Conservation (phyloP, 306 rosid species). For the Mimosa bimucronata region DNA sequence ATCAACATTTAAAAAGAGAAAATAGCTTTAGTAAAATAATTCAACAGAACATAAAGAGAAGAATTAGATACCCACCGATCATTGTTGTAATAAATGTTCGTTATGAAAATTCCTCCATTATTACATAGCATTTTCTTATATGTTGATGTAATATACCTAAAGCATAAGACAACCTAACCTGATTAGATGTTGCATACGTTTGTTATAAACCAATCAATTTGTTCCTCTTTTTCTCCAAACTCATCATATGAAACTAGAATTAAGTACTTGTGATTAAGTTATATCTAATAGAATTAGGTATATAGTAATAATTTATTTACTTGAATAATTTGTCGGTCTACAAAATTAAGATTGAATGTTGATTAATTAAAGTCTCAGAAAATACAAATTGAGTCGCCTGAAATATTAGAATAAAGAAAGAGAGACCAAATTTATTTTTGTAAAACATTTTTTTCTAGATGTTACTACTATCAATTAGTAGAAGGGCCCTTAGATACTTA, state of each 20-base stretch:
- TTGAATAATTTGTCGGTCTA: not conserved
- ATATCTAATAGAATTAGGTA: not conserved
- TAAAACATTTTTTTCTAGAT: not conserved
- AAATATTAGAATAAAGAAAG: too few relatives aligned
- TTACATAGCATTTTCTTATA: constrained; percentile 23
- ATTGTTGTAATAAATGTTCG: constrained; percentile 41
- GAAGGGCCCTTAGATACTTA: too few relatives aligned
- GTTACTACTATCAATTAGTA: too few relatives aligned
- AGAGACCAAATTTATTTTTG: not conserved
- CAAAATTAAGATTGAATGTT: constrained; percentile 4
- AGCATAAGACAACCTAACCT: constrained; percentile 19
- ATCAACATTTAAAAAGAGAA: constrained; percentile 9
- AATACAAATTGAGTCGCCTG: too few relatives aligned
- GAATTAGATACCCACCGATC: constrained; percentile 55
- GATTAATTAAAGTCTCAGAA: constrained; percentile 45
- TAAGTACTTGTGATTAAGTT: not conserved
- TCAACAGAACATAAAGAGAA: constrained; percentile 32
- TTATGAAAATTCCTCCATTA: constrained; percentile 37
- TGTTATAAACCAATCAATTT: constrained; percentile 38
- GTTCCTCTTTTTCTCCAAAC: not conserved
- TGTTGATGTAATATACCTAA: constrained; percentile 36
- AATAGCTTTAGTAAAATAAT: not conserved
- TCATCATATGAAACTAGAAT: not conserved
- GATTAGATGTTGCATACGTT: constrained; percentile 13
- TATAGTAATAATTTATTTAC: not conserved